Conservation (phyloP, 192 early-diverging fungal genomes). For the Coemansia sp. region DNA sequence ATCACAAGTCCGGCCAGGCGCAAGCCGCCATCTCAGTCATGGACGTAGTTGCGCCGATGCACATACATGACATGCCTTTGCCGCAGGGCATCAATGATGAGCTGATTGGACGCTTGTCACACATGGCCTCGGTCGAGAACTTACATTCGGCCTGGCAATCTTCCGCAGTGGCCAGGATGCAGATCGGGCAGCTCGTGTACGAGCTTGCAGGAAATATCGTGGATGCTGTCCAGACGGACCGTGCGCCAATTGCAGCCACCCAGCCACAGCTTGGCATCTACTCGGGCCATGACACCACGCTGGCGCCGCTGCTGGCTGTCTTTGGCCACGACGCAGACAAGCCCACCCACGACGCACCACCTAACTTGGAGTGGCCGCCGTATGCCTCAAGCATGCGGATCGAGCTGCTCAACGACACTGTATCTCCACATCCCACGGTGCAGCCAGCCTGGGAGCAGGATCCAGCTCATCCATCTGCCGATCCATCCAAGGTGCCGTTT, state of each 20-base stretch:
- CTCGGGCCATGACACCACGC: constrained; percentile 53
- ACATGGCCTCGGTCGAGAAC: constrained; percentile 21
- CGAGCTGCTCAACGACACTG: constrained; percentile 46
- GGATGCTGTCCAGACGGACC: constrained; percentile 32
- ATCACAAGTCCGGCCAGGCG: background rate
- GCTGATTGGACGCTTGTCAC: constrained; percentile 25
- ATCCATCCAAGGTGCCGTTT: constrained; percentile 20
- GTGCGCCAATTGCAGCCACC: constrained; percentile 3
- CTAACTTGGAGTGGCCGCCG: constrained; percentile 30
- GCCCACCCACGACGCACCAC: background rate
- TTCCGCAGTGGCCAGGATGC: constrained; percentile 28
- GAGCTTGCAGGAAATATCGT: constrained; percentile 37
- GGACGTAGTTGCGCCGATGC: constrained; percentile 28
- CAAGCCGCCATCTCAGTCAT: constrained; percentile 14
- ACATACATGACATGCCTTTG: constrained; percentile 28
- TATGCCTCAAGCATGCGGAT: constrained; percentile 42
- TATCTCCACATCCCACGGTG: constrained; percentile 21
- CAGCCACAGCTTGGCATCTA: constrained; percentile 22
- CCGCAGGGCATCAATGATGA: constrained; percentile 29
- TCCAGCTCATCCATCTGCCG: constrained; percentile 15
- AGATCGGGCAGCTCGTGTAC: constrained; percentile 31
- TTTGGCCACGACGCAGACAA: constrained; percentile 22
- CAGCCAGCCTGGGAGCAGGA: constrained; percentile 43
- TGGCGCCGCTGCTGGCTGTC: constrained; percentile 42
- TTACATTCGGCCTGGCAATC: constrained; percentile 21